Conservation (phyloP, 2,329 filamentous ascomycete species). For the Colletotrichum falcatum region DNA sequence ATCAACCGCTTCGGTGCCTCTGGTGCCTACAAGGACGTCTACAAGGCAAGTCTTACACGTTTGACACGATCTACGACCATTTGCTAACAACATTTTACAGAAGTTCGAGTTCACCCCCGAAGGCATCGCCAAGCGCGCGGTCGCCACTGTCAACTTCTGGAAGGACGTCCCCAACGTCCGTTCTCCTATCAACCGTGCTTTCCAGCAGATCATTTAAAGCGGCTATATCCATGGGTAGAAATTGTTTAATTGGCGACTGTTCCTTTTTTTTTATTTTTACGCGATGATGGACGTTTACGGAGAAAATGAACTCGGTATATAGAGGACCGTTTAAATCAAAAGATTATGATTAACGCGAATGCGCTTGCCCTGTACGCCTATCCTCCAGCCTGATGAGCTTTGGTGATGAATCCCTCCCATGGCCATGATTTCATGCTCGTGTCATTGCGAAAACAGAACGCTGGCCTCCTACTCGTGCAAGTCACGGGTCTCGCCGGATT, state of each 20-base stretch:
- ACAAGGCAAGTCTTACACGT: conserved; percentile 73
- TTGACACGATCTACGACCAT: not conserved
- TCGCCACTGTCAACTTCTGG: conserved; percentile 96
- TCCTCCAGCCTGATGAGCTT: conserved; percentile 9
- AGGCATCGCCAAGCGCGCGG: conserved; percentile 93
- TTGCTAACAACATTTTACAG: conserved; percentile 63
- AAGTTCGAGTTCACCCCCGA: conserved; percentile 99
- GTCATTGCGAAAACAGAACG: conserved; percentile 17
- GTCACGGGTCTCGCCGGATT: not conserved
- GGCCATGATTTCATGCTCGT: conserved; percentile 32
- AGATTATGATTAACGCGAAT: conserved; percentile 42
- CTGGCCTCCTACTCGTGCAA: not conserved
- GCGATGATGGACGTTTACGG: conserved; percentile 38
- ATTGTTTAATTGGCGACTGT: conserved; percentile 38
- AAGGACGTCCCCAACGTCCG: conserved; percentile 91
- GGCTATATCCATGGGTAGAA: conserved; percentile 34
- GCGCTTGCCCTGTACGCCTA: conserved; percentile 32
- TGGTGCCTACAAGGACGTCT: conserved; percentile 97
- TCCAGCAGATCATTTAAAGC: conserved; percentile 92
- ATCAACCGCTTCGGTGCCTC: conserved; percentile 99
- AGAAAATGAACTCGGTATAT: conserved; percentile 42
- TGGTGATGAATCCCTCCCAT: conserved; percentile 14
- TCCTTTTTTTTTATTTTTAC: conserved; percentile 37
- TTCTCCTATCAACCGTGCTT: conserved; percentile 96
- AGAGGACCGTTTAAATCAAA: conserved; percentile 41